These are phyloP conservation scores for Cladosporium sp. DNA, from an alignment of 2,329 filamentous ascomycete genomes.

Conservation along the genomic window DNA sequence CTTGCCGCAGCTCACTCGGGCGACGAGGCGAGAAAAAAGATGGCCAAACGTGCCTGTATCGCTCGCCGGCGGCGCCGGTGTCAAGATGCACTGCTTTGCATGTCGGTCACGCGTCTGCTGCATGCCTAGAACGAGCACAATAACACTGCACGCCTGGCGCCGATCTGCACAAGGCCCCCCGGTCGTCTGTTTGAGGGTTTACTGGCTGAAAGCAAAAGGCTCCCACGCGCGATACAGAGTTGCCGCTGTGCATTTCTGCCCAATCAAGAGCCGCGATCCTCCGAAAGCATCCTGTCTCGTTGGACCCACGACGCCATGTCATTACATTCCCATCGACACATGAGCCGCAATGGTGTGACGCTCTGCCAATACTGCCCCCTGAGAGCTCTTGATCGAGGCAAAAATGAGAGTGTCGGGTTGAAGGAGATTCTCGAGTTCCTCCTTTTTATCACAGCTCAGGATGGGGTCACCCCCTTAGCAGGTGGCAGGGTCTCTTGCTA, in stretches of 20 bases:
- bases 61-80: not conserved
- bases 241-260: not conserved
- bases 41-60: not conserved
- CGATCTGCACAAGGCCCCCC: constrained; percentile 1
- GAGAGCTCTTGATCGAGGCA: not conserved
- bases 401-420: not conserved
- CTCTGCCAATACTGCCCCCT: not conserved
- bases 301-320: constrained; percentile 3
- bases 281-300: not conserved
- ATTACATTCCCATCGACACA: not conserved
- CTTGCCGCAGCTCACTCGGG: not conserved
- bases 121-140: constrained; percentile 6
- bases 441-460: not conserved
- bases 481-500: constrained; percentile 5
- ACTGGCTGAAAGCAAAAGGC: not conserved
- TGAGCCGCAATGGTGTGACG: not conserved
- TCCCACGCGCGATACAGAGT: constrained; percentile 4
- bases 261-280: not conserved
- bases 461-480: not conserved
- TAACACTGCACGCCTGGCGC: not conserved
- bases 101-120: not conserved
- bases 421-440: not conserved
- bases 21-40: not conserved
- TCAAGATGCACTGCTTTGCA: not conserved
- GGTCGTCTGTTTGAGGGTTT: not conserved